Conservation (phyloP, 306 rosid species). For the Albizia julibrissin region DNA sequence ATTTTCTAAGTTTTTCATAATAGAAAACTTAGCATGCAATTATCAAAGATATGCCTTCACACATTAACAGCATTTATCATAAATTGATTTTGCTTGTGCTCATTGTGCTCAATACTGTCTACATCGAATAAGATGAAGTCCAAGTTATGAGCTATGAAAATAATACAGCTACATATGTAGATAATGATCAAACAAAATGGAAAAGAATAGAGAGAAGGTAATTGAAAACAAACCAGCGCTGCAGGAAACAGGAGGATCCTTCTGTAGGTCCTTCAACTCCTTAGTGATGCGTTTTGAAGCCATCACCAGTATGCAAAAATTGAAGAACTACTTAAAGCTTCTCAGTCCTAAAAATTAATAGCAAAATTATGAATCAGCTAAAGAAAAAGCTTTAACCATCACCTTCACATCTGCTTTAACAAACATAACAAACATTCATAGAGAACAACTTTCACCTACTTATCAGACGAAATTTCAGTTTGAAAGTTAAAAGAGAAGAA, state of each 20-base stretch:
- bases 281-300: slow-evolving; percentile 69
- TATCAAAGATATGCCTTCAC: background rate
- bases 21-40: background rate
- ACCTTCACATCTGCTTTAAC: background rate
- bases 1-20: background rate
- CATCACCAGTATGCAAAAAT: slow-evolving; percentile 33
- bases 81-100: background rate
- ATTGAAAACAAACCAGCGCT: slow-evolving; percentile 58
- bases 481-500: background rate
- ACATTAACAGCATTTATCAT: background rate
- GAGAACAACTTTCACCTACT: background rate
- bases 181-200: background rate
- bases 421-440: background rate
- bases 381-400: background rate
- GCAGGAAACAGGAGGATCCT: slow-evolving; percentile 73
- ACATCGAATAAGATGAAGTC: background rate
- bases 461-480: background rate
- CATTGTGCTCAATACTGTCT: background rate
- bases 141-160: background rate
- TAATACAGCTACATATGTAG: background rate
- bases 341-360: background rate
- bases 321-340: background rate
- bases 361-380: background rate
- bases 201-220: background rate
- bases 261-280: slow-evolving; percentile 68